These are phyloP conservation scores for Colletotrichum acutatum DNA, from an alignment of 2,329 filamentous ascomycete species.

Conservation along the genomic window DNA sequence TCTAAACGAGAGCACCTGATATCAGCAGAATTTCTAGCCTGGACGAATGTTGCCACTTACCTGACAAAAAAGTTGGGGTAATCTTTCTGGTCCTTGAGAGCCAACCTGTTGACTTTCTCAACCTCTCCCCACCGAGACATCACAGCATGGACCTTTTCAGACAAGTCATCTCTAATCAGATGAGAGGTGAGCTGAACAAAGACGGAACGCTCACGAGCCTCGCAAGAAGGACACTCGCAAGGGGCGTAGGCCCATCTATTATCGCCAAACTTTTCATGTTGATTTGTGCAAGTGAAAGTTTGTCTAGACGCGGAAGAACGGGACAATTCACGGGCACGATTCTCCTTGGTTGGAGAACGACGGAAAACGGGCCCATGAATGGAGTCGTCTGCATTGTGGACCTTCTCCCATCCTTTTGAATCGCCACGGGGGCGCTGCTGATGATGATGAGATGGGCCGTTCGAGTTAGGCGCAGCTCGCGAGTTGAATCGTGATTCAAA, in stretches of 20 bases:
- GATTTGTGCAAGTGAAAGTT: not conserved
- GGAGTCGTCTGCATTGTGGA: slow-evolving; percentile 4
- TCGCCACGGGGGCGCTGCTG: not conserved
- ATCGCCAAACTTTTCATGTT: not conserved
- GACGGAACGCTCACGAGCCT: slow-evolving; percentile 40
- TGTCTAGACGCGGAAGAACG: not conserved
- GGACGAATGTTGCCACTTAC: not conserved
- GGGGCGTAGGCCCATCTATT: slow-evolving; percentile 38
- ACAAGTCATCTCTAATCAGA: not conserved
- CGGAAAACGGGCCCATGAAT: slow-evolving; percentile 28
- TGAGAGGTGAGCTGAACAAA: not conserved
- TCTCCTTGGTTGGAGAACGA: slow-evolving; percentile 20
- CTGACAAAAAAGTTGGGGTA: not conserved
- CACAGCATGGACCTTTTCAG: not conserved
- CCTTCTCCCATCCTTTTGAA: slow-evolving; percentile 18
- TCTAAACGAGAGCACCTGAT: not conserved
- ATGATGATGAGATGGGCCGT: not conserved
- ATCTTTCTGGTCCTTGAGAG: not conserved
- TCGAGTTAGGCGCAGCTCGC: not conserved
- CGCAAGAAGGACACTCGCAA: slow-evolving; percentile 45
- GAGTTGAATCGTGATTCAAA: not conserved
- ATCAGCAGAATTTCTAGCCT: not conserved
- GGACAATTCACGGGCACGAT: not conserved
- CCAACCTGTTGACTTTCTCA: not conserved
- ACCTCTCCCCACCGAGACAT: slow-evolving; percentile 16